These are phyloP conservation scores for Thinopyrum elongatum DNA, from an alignment of 176 grass and related monocot genomes.

Conservation along the genomic window DNA sequence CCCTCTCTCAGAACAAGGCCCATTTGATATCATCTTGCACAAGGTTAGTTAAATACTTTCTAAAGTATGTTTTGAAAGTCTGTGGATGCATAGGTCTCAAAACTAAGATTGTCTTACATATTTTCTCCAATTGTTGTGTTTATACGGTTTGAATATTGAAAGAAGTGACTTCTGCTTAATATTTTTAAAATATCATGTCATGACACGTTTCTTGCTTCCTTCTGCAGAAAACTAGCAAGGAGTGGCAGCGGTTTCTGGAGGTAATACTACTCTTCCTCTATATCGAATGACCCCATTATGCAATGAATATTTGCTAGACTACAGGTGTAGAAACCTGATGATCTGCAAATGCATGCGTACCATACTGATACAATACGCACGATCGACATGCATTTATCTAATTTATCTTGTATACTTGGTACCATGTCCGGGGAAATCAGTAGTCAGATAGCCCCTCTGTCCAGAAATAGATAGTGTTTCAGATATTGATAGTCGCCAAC, in stretches of 20 bases:
- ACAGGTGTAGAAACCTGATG: background rate
- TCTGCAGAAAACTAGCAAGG: slow-evolving; percentile 65
- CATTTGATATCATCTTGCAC: slow-evolving; percentile 94
- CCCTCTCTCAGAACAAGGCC: slow-evolving; percentile 81
- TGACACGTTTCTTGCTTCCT: slow-evolving; percentile 8
- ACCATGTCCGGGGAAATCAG: background rate
- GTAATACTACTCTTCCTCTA: too few relatives aligned
- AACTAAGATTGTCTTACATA: background rate
- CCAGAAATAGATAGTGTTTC: background rate
- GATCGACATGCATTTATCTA: background rate
- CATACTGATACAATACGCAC: background rate
- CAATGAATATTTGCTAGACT: too few relatives aligned
- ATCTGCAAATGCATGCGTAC: background rate
- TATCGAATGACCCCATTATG: too few relatives aligned
- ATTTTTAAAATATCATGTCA: background rate
- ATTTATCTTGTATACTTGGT: background rate
- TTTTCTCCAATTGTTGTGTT: background rate
- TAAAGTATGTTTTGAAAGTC: background rate
- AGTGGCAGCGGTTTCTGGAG: slow-evolving; percentile 87
- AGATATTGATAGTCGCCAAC: background rate
- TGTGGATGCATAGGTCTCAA: background rate
- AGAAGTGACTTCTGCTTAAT: slow-evolving; percentile 6
- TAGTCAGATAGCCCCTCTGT: background rate
- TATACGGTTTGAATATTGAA: slow-evolving; percentile 7
- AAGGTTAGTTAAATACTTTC: slow-evolving; percentile 53